These are phyloP conservation scores for Fraxinus dipetala DNA, from an alignment of 305 asterid genomes.

Conservation along the genomic window DNA sequence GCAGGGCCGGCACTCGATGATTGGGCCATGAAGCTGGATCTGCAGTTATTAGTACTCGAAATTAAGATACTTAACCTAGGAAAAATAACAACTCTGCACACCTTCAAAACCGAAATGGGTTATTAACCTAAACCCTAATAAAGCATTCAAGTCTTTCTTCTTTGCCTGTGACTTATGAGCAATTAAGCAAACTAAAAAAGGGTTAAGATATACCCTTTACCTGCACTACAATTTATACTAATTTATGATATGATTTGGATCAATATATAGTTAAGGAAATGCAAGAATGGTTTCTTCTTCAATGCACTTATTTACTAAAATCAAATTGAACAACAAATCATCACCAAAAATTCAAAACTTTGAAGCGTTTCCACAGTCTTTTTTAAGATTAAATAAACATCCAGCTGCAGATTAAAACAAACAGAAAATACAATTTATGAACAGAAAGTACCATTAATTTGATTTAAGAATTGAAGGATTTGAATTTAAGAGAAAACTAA, in stretches of 20 bases:
- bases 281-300: background rate
- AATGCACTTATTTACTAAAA: background rate
- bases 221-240: background rate
- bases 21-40: slow-evolving; percentile 42
- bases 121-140: background rate
- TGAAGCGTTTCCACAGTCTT: background rate
- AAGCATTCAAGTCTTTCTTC: background rate
- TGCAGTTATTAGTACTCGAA: slow-evolving; percentile 5
- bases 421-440: background rate
- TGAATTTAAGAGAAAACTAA: slow-evolving; percentile 15
- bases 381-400: background rate
- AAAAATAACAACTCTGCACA: background rate
- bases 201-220: background rate
- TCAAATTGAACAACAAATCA: background rate
- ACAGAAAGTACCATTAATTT: background rate
- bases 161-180: background rate
- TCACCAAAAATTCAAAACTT: background rate
- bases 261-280: background rate
- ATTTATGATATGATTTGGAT: background rate
- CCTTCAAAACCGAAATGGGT: background rate
- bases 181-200: background rate
- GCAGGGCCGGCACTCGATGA: slow-evolving; percentile 46
- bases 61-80: background rate
- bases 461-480: background rate
- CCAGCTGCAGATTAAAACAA: background rate